Percentiles rank a stretch among this genome's conserved stretches.
Evolutionary conservation across 352 stramenopile genomes (phyloP).

Genomic region (Phytophthora aleatoria): DNA sequence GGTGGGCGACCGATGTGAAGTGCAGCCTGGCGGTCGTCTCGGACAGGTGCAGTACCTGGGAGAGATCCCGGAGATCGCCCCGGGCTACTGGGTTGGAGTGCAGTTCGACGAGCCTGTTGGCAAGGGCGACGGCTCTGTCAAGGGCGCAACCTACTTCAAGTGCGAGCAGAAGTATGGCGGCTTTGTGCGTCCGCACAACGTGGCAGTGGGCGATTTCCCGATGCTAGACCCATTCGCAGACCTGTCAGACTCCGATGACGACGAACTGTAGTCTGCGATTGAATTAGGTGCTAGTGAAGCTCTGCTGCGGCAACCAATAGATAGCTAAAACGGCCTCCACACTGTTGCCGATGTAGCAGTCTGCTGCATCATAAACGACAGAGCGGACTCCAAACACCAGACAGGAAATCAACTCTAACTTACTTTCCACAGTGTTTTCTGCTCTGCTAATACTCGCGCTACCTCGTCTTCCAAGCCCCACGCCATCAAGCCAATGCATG

Average conservation of each 20-base stretch:
- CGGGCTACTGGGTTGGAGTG: constrained; percentile 95
- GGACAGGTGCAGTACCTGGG: constrained; percentile 94
- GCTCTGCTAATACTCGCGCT: constrained; percentile 30
- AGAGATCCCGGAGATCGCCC: constrained; percentile 88
- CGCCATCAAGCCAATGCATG: not conserved
- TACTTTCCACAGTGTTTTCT: constrained; percentile 47
- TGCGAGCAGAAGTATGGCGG: constrained; percentile 91
- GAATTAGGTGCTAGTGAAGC: not conserved
- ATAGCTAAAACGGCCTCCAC: not conserved
- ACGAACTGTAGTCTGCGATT: constrained; percentile 62
- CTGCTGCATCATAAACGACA: constrained; percentile 17
- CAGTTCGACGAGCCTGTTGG: constrained; percentile 97
- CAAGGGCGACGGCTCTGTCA: constrained; percentile 92
- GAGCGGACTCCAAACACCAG: constrained; percentile 18
- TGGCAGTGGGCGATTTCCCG: constrained; percentile 94
- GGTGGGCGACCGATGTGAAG: constrained; percentile 96
- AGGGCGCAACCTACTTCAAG: constrained; percentile 93
- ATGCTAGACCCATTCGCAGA: constrained; percentile 81
- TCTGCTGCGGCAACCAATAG: not conserved
- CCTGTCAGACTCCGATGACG: constrained; percentile 78
- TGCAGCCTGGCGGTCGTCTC: constrained; percentile 94
- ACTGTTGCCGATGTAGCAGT: too few relatives aligned
- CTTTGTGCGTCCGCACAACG: constrained; percentile 96
- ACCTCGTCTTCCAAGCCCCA: not conserved
- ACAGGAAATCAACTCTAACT: constrained; percentile 52